Conservation (phyloP, 2,329 filamentous ascomycete species). For the Xylariaceae sp. region DNA sequence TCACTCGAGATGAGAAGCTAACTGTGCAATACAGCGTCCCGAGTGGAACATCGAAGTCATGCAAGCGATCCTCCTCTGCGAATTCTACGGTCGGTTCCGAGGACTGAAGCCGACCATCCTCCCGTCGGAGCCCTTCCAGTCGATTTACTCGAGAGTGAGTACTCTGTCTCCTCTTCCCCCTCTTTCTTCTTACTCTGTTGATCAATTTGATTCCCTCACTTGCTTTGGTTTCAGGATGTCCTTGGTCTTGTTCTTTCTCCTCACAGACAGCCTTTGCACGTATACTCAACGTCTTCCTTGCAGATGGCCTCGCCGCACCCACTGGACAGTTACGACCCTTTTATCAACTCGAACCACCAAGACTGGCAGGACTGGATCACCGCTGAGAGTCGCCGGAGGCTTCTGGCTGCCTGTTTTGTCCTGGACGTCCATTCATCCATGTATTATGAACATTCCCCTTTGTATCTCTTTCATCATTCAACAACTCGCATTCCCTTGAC, state of each 20-base stretch:
- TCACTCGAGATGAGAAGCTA: too few species aligned
- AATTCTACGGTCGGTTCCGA: slow-evolving; percentile 50
- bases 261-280: slow-evolving; percentile 26
- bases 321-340: slow-evolving; percentile 18
- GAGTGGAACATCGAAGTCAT: slow-evolving; percentile 46
- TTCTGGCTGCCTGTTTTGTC: slow-evolving; percentile 52
- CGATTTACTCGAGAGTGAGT: slow-evolving; percentile 51
- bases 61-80: slow-evolving; percentile 50
- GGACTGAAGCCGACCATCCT: slow-evolving; percentile 44
- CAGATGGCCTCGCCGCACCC: slow-evolving; percentile 37
- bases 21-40: slow-evolving; percentile 34
- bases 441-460: slow-evolving; percentile 46
- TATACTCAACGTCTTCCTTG: slow-evolving; percentile 33
- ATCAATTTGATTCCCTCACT: slow-evolving; percentile 28
- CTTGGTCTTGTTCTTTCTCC: slow-evolving; percentile 31
- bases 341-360: slow-evolving; percentile 26
- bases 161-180: slow-evolving; percentile 29
- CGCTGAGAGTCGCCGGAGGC: slow-evolving; percentile 46
- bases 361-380: slow-evolving; percentile 50
- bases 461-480: slow-evolving; percentile 30
- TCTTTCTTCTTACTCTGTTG: slow-evolving; percentile 9
- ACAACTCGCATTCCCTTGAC: slow-evolving; percentile 43
- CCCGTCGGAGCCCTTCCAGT: slow-evolving; percentile 45
- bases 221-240: slow-evolving; percentile 31
- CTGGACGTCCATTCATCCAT: slow-evolving; percentile 51